A percentile compares a stretch with the other conserved stretches of the same genome.
These are phyloP conservation scores for Phytophthora palmivora DNA, from an alignment of 352 stramenopile genomes.

Conservation along the genomic window DNA sequence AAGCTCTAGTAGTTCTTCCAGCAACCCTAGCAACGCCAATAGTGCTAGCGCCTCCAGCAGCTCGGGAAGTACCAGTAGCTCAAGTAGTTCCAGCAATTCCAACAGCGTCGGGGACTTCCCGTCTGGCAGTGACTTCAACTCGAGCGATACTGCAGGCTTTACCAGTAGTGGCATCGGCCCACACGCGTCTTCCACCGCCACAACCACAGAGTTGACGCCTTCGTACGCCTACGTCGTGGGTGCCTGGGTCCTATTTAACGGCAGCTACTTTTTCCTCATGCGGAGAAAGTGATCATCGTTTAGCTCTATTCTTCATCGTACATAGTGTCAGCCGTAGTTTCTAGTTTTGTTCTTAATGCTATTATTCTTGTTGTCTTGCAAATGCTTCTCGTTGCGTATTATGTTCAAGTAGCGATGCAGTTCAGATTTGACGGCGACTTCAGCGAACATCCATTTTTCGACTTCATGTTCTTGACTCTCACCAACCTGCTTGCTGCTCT, in stretches of 20 bases:
- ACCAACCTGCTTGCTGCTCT: constrained; percentile 23
- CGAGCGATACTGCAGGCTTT: constrained; percentile 30
- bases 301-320: constrained; percentile 35
- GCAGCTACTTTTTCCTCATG: constrained; percentile 59
- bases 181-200: constrained; percentile 36
- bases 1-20: constrained; percentile 1
- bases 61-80: background rate
- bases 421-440: constrained; percentile 3
- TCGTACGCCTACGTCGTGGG: constrained; percentile 49
- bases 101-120: constrained; percentile 21
- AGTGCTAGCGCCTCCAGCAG: constrained; percentile 1
- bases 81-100: constrained; percentile 14
- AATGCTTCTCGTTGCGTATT: background rate
- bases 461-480: constrained; percentile 23
- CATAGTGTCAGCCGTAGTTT: constrained; percentile 30
- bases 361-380: constrained; percentile 31
- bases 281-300: constrained; percentile 46
- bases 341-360: constrained; percentile 35
- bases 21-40: constrained; percentile 1
- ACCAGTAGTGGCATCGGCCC: constrained; percentile 29
- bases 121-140: constrained; percentile 27
- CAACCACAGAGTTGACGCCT: constrained; percentile 42
- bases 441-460: constrained; percentile 25
- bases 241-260: constrained; percentile 55
- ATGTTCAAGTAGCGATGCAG: background rate